A percentile compares a stretch with the other conserved stretches of the same genome.
Evolutionary conservation across 2,329 filamentous ascomycete species (phyloP).

Genomic region (Blumeria hordei): DNA sequence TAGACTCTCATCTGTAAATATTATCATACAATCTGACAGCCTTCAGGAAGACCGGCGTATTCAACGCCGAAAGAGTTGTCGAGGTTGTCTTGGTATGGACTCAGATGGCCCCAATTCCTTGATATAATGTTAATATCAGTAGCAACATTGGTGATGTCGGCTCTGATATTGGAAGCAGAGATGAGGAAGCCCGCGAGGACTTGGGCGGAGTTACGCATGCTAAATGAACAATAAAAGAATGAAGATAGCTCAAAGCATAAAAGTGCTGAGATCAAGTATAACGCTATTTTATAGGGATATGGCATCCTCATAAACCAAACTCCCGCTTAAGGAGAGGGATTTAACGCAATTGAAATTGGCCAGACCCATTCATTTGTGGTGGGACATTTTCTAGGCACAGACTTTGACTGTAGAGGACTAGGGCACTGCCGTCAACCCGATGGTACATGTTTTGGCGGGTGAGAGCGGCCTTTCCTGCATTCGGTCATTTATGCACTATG

Average conservation of each 20-base stretch:
- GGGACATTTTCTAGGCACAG: neutral
- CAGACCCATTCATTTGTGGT: neutral
- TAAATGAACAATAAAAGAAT: neutral
- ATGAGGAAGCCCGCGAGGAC: neutral
- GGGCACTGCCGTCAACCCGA: neutral
- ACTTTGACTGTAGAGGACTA: neutral
- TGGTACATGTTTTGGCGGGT: too few relatives aligned
- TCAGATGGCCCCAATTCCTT: conserved; percentile 22
- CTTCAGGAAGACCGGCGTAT: conserved; percentile 23
- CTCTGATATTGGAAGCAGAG: neutral
- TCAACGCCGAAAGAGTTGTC: conserved; percentile 23
- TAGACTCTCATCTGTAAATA: too few relatives aligned
- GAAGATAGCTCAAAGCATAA: neutral
- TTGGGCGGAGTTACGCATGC: neutral
- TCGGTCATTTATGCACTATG: too few relatives aligned
- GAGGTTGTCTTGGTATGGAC: conserved; percentile 22
- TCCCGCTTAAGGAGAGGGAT: neutral
- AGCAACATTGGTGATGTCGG: conserved; percentile 1
- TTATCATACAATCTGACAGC: conserved; percentile 23
- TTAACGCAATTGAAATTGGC: neutral
- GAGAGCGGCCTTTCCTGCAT: too few relatives aligned
- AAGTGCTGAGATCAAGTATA: neutral
- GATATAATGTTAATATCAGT: conserved; percentile 14
- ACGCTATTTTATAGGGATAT: neutral
- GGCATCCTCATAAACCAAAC: neutral